Conservation (phyloP, 441 rosid species). For the Erodium texanum region DNA sequence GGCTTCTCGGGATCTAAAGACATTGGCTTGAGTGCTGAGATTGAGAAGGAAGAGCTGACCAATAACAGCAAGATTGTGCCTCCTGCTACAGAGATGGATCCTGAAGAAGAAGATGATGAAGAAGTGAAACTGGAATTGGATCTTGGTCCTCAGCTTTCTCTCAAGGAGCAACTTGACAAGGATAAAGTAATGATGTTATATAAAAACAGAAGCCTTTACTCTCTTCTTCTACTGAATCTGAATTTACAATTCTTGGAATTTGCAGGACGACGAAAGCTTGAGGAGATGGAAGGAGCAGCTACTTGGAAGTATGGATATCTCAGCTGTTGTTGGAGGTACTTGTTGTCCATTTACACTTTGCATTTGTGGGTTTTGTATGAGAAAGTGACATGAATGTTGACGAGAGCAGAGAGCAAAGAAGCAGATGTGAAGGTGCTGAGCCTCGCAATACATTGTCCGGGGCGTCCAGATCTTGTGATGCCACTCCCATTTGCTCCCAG, state of each 20-base stretch:
- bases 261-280: slow-evolving; percentile 29
- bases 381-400: neutral
- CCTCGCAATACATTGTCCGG: slow-evolving; percentile 29
- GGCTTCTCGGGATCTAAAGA: slow-evolving; percentile 1
- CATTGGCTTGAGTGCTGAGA: neutral
- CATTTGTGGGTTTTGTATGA: too few relatives aligned
- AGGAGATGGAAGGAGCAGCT: slow-evolving; percentile 35
- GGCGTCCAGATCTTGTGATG: slow-evolving; percentile 30
- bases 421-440: slow-evolving; percentile 25
- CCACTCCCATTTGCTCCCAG: slow-evolving; percentile 27
- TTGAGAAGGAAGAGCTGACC: neutral
- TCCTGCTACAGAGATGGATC: neutral
- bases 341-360: too few relatives aligned
- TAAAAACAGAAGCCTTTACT: too few relatives aligned
- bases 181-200: slow-evolving; percentile 17
- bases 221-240: too few relatives aligned
- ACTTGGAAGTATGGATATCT: slow-evolving; percentile 26
- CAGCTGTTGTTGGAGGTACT: slow-evolving; percentile 7
- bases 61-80: neutral
- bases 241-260: neutral
- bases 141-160: slow-evolving; percentile 23
- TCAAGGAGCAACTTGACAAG: slow-evolving; percentile 33
- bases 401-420: slow-evolving; percentile 18
- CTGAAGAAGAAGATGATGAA: slow-evolving; percentile 1
- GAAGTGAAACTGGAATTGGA: slow-evolving; percentile 15